Evolutionary conservation across 2,329 filamentous ascomycete species (phyloP).

Genomic region (Alternaria triticina): DNA sequence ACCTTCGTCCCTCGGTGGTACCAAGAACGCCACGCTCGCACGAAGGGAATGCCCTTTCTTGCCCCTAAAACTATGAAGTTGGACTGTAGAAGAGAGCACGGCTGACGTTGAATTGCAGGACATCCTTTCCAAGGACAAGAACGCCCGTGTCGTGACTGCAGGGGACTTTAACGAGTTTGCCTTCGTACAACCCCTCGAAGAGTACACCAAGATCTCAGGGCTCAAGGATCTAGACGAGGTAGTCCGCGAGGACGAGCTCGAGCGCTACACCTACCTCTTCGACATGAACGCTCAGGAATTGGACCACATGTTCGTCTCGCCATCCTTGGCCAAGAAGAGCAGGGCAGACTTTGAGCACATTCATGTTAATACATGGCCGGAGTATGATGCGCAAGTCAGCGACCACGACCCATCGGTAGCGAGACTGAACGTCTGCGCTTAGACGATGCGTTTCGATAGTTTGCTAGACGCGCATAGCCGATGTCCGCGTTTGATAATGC

Average conservation of each 20-base stretch:
- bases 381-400: conserved; percentile 62
- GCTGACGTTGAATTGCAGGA: conserved; percentile 35
- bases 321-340: conserved; percentile 51
- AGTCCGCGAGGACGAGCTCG: conserved; percentile 57
- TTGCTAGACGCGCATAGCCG: conserved; percentile 5
- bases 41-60: conserved; percentile 10
- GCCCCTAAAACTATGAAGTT: neutral
- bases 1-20: conserved; percentile 11
- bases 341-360: conserved; percentile 67
- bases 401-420: conserved; percentile 75
- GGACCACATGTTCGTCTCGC: conserved; percentile 73
- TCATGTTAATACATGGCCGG: conserved; percentile 74
- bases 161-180: conserved; percentile 78
- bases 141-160: conserved; percentile 65
- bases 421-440: conserved; percentile 64
- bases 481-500: neutral
- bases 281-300: conserved; percentile 73
- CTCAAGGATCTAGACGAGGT: conserved; percentile 69
- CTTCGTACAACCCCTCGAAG: conserved; percentile 65
- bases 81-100: neutral
- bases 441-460: conserved; percentile 6
- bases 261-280: conserved; percentile 75
- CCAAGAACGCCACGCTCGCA: conserved; percentile 23
- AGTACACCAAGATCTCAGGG: conserved; percentile 61
- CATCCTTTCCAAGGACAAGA: conserved; percentile 63